Evolutionary conservation across 352 stramenopile species (phyloP), one percentile per base, ranked within the genome.

Genomic region (Globisporangium irregulare): DNA sequence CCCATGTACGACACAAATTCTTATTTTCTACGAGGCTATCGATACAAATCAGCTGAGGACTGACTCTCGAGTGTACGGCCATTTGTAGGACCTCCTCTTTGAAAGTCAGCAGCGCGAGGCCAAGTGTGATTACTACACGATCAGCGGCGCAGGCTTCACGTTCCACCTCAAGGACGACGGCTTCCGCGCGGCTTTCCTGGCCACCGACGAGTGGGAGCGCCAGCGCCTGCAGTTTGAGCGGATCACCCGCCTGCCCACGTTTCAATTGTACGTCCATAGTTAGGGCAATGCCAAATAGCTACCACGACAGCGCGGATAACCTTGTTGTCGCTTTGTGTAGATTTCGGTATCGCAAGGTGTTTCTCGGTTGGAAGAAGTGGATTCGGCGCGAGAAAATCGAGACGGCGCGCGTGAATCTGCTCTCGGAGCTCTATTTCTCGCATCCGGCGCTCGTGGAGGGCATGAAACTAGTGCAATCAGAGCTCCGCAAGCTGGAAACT

Each of bases 341-440:
- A 1, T 92, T 92, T 59, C 80, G 83, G 1, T 92, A 89, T 53
- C 80, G 81, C 1, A 90, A 92, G 64, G 80, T 81, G 4, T 92
- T 90, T 36, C 14, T 86, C 0, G 60, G 60, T 6, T 91, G 83
- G 83, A 87, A 81, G 48, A 78, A 79, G 48, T 88, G 78, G 75
- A 74, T 88, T 46, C 76, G 77, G 9, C 27, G 32, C 15, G 67
- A 54, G 8, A 90, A 84, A 60, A 72, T 82, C 4, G 77, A 87
- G 20, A 58, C 55, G 41, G 80, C 80, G n/a, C 71, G 77, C 34
- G 66, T 78, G n/a, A 67, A 75, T 3, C 36, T 91, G 18, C 57
- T 90, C 12, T 68, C 72, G 9, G 73, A 73, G 14, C 66, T 84
- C 2, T 89, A 86, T 54, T 91, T 91, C 55, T 84, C 78, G 4